A percentile compares a stretch with the other conserved stretches of the same genome.
These are phyloP conservation scores for Termitomyces sp. DNA, from an alignment of 768 basidiomycete genomes.

Conservation along the genomic window DNA sequence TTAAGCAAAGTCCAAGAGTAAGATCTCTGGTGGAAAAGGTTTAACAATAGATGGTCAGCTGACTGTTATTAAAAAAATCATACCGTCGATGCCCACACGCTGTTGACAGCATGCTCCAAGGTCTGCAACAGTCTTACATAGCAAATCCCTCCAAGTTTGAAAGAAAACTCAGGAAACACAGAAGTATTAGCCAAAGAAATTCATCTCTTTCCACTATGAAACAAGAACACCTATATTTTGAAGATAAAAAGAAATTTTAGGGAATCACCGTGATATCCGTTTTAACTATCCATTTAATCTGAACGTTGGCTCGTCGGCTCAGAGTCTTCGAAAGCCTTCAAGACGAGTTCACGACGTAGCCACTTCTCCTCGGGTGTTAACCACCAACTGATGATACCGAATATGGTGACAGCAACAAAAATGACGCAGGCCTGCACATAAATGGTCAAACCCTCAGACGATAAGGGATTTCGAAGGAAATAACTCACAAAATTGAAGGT, in stretches of 20 bases:
- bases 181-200: too few relatives aligned
- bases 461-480: not conserved
- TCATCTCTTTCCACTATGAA: not conserved
- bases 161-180: too few relatives aligned
- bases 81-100: too few relatives aligned
- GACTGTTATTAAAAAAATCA: too few relatives aligned
- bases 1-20: too few relatives aligned
- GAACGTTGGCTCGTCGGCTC: not conserved
- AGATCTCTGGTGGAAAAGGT: too few relatives aligned
- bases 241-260: not conserved
- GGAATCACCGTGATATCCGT: not conserved
- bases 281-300: not conserved
- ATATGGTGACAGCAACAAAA: conserved; percentile 72
- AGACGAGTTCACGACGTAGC: conserved; percentile 62
- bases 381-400: conserved; percentile 74
- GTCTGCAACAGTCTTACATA: too few relatives aligned
- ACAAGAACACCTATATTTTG: not conserved
- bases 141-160: too few relatives aligned
- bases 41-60: too few relatives aligned
- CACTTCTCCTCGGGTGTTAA: conserved; percentile 76
- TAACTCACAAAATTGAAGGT: conserved; percentile 81
- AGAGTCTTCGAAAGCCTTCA: conserved; percentile 38
- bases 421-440: conserved; percentile 62
- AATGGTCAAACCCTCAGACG: not conserved
- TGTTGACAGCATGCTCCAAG: too few relatives aligned